phyloP scores from a whole-genome alignment of 768 basidiomycete species.

The Stropharia rugosoannulata region DNA sequence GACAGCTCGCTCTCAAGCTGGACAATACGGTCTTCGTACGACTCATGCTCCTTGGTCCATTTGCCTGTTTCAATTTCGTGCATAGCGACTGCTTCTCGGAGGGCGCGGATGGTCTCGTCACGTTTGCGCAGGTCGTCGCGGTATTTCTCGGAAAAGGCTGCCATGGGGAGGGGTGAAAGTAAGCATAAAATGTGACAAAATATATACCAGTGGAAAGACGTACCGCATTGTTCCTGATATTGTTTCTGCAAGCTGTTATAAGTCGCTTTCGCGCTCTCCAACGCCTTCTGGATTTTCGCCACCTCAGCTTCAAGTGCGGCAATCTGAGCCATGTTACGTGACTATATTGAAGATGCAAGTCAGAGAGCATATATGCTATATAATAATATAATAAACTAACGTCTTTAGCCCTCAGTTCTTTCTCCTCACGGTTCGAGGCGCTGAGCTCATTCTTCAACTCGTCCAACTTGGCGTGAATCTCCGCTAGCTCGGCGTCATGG shows the following conservation, averaged over 20 bases:
- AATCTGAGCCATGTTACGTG: constrained; percentile 66
- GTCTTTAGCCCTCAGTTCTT: constrained; percentile 87
- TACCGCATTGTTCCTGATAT: constrained; percentile 86
- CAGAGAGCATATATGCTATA: background rate
- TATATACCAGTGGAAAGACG: constrained; percentile 23
- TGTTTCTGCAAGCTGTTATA: constrained; percentile 82
- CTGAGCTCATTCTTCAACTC: constrained; percentile 76
- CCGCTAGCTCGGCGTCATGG: constrained; percentile 82
- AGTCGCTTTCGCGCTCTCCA: constrained; percentile 71
- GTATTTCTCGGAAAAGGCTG: constrained; percentile 78
- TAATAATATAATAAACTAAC: constrained; percentile 35
- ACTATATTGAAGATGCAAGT: constrained; percentile 35
- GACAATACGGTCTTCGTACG: constrained; percentile 69
- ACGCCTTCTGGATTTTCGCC: constrained; percentile 64
- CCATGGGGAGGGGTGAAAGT: constrained; percentile 1
- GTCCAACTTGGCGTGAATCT: constrained; percentile 74
- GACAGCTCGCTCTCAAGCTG: constrained; percentile 72
- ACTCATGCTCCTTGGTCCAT: constrained; percentile 64
- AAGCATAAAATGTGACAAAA: background rate
- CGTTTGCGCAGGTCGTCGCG: constrained; percentile 72
- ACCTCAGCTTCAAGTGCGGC: constrained; percentile 75
- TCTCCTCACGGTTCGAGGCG: constrained; percentile 86
- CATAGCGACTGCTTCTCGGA: constrained; percentile 57
- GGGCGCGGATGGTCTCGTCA: constrained; percentile 68
- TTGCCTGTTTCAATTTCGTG: constrained; percentile 69